Percentiles rank a stretch among this genome's conserved stretches.
Evolutionary conservation across 306 rosid genomes (phyloP).

Genomic region (Quercus robur): DNA sequence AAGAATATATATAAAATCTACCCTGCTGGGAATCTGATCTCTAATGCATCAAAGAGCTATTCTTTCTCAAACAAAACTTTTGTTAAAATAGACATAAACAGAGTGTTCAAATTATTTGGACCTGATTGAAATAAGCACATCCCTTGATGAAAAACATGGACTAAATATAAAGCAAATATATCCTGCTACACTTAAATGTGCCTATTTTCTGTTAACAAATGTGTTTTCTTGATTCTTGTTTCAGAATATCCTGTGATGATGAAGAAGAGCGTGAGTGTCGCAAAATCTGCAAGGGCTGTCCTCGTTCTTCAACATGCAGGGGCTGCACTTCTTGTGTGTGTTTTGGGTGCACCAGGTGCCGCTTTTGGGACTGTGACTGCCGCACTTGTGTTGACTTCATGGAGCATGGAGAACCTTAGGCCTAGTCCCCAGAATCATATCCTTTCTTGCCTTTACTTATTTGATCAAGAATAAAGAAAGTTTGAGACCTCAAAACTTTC

Average conservation of each 20-base stretch:
- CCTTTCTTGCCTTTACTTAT: background rate
- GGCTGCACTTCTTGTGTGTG: constrained; percentile 50
- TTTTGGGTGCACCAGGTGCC: constrained; percentile 49
- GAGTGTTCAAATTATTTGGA: too few species aligned
- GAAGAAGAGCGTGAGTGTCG: constrained; percentile 37
- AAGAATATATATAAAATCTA: too few species aligned
- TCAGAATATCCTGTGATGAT: constrained; percentile 37
- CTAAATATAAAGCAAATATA: too few species aligned
- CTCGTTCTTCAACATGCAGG: constrained; percentile 16
- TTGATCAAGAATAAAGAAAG: background rate
- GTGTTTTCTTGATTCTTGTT: background rate
- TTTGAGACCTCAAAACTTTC: background rate
- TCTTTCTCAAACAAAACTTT: too few species aligned
- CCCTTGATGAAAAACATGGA: too few species aligned
- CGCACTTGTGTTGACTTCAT: constrained; percentile 45
- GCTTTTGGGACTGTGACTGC: constrained; percentile 47
- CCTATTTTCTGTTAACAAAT: background rate
- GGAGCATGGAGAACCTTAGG: constrained; percentile 29
- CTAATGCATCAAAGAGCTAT: too few species aligned
- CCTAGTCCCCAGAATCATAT: background rate
- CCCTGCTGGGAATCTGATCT: too few species aligned
- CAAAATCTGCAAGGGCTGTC: constrained; percentile 33
- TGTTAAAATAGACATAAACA: too few species aligned
- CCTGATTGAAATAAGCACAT: too few species aligned
- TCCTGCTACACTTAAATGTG: too few species aligned